Evolutionary conservation across 306 rosid genomes (phyloP), one percentile per base, ranked within the genome.

Genomic region (Cucurbita pepo): DNA sequence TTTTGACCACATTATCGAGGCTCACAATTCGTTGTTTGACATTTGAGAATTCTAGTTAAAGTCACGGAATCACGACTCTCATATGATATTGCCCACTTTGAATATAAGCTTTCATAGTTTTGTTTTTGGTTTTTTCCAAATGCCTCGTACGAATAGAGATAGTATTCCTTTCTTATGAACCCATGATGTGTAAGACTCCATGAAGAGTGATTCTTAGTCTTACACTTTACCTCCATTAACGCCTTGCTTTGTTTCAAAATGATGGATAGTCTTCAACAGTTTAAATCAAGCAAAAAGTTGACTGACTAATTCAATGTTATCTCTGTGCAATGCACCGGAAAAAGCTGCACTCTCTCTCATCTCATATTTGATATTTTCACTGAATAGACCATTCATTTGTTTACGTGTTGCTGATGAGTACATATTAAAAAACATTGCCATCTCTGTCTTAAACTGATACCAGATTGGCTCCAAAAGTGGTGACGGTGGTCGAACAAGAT

Each of bases 401-500:
- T 14, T 4, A 38, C 34, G 10, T 37, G 25, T 14, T 37, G 34
- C 25, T 36, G 8, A 72, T 43, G 9, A 38, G 34, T 59, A 59
- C 1, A 38, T 63, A 62, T 7, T 56, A 3, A 56, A 45, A 10
- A 22, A 43, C 36, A 43, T 43, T n/a, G 71, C 36, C 10, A 2
- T 43, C 13, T 43, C 11, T 67, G 3, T 47, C 5, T 67, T 56
- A 45, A 45, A 2, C 10, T 45, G 41, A 47, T 83, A 94, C 60
- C 86, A 94, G 98, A 81, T 72, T 94, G 85, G 88, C 94, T 21
- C 98, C 98, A 21, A 94, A 94, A 81, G 98, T 91, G 69, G 97
- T 94, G 84, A 94, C 98, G 8, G 98, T 94, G 73, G 98, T 94
- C 36, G 98, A 94, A 78, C 98, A 94, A 59, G 98, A 94, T 75